A percentile compares a stretch with the other conserved stretches of the same genome.
Evolutionary conservation across 257 asterid genomes (phyloP).

Genomic region (Nemophila menziesii): DNA sequence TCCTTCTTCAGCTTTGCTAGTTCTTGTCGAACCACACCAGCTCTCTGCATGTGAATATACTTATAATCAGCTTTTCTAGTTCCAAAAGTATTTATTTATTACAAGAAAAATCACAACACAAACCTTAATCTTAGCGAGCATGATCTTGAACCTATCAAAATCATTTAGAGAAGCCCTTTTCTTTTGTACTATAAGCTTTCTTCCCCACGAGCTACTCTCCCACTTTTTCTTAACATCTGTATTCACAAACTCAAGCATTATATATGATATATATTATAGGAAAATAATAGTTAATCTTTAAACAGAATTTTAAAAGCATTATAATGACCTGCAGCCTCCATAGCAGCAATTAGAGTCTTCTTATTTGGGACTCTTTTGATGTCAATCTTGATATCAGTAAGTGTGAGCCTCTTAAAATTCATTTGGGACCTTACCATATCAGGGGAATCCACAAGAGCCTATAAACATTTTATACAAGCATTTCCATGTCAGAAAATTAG

Average conservation of each 20-base stretch:
- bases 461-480: not conserved
- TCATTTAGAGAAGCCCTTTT: constrained; percentile 19
- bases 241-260: constrained; percentile 1
- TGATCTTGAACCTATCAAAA: constrained; percentile 21
- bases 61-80: not conserved
- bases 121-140: constrained; percentile 23
- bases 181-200: constrained; percentile 17
- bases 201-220: constrained; percentile 24
- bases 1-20: constrained; percentile 16
- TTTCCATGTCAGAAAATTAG: not conserved
- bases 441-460: constrained; percentile 23
- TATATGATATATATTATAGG: not conserved
- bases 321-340: constrained; percentile 19
- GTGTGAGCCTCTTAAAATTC: constrained; percentile 19
- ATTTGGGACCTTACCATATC: constrained; percentile 19
- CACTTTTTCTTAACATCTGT: constrained; percentile 19
- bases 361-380: constrained; percentile 16
- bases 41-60: constrained; percentile 10
- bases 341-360: constrained; percentile 19
- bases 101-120: not conserved
- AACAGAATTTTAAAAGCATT: not conserved
- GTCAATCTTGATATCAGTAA: constrained; percentile 20
- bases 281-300: not conserved
- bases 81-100: not conserved
- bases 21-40: constrained; percentile 16